Percentiles rank a stretch among this genome's conserved stretches.
Conservation (phyloP, 2,329 filamentous ascomycete species). For the Fusarium burgessii region DNA sequence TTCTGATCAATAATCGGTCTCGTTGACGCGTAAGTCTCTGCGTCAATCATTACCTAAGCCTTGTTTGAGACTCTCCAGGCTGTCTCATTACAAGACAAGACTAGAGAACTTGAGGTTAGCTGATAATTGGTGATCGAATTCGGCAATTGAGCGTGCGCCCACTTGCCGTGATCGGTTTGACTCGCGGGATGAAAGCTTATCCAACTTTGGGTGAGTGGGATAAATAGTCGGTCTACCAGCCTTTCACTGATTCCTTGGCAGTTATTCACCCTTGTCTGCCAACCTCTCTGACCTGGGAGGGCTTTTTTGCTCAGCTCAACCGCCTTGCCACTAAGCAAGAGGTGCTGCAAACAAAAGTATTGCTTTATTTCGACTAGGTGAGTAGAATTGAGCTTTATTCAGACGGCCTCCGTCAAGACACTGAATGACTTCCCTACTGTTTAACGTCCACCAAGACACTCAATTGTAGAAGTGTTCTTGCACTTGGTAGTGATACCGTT, state of each 20-base stretch:
- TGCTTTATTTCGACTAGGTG: too few relatives aligned
- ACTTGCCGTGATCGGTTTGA: neutral
- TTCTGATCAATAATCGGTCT: neutral
- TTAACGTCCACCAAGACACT: too few relatives aligned
- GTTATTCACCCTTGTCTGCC: neutral
- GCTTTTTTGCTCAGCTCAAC: neutral
- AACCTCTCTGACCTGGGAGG: neutral
- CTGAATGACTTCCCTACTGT: too few relatives aligned
- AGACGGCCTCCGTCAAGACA: neutral
- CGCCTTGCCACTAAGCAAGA: neutral
- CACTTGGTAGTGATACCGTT: neutral
- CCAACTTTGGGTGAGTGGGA: neutral
- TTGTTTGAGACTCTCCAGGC: too few relatives aligned
- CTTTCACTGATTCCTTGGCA: neutral
- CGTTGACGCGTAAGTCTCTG: slow-evolving; percentile 9
- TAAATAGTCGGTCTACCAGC: neutral
- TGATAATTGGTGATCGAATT: neutral
- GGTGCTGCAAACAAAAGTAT: too few relatives aligned
- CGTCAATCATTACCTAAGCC: slow-evolving; percentile 7
- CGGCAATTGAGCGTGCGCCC: slow-evolving; percentile 12
- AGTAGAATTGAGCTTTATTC: too few relatives aligned
- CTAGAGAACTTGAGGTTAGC: neutral
- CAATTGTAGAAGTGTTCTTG: neutral
- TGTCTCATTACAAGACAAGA: neutral
- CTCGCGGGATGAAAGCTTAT: neutral